Evolutionary conservation across 1,284 basidiomycete species (phyloP), one percentile per base, ranked within the genome.

Genomic region (Ustilago cynodontis): DNA sequence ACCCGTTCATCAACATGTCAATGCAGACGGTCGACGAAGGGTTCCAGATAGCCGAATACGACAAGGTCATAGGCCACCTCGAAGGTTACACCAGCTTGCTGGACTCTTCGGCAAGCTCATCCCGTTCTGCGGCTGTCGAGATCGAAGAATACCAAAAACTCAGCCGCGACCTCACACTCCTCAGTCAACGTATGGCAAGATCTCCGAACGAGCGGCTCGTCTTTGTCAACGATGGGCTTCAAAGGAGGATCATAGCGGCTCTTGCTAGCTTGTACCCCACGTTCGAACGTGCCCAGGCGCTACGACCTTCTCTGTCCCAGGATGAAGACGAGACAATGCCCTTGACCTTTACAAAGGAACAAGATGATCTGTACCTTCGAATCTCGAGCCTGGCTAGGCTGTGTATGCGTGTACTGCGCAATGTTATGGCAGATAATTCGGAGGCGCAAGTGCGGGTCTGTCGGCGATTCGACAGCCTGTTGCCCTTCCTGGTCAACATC

Each of bases 341-440:
- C 0, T 18, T 33, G 11, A 14, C 10, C 28, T 22, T 43, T 1
- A 9, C 14, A 4, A 26, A 55, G 9, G 37, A 33, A 22, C 33
- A 22, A 2, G 33, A 35, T 8, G 55, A 66, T 31, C 51, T 59
- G 2, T 71, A 71, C 47, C 35, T 50, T 1, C 63, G 64, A 2
- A 35, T 50, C 4, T 65, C 58, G 28, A 33, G 54, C 9, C n/a
- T 75, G 4, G 51, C 56, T 3, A 70, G 60, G 0, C 56, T 70
- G 0, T 61, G 33, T 28, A 35, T 75, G 16, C 59, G 72, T 14
- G 29, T 58, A 6, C 43, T 63, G 11, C 63, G 72, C 20, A 75
- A 75, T 33, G 55, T 33, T 1, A 49, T 70, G 72, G 72, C 72
- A 13, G 72, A 29, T 13, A 66, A 64, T 22, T 20, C 56, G 4